These are phyloP conservation scores for Aspergillus chevalieri DNA, from an alignment of 2,329 filamentous ascomycete species.

Conservation along the genomic window DNA sequence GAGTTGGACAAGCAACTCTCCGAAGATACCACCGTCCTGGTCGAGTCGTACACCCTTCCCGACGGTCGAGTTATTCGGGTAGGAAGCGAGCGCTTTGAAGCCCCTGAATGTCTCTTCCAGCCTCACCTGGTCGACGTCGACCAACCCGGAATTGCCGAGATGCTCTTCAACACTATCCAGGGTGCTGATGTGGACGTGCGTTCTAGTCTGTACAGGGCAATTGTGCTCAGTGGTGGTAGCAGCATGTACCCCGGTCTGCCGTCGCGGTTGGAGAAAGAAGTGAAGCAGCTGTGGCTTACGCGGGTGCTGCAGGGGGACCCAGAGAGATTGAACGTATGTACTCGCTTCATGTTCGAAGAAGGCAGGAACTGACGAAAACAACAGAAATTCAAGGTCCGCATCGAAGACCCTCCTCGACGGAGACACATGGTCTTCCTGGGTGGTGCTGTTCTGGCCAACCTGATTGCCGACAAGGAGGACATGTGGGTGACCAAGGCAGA, in stretches of 20 bases:
- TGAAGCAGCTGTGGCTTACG: constrained; percentile 98
- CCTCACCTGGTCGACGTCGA: constrained; percentile 96
- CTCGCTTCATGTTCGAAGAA: background rate
- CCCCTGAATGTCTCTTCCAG: constrained; percentile 96
- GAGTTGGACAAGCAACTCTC: constrained; percentile 92
- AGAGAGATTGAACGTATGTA: constrained; percentile 67
- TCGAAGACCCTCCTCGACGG: constrained; percentile 92
- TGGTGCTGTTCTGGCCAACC: constrained; percentile 91
- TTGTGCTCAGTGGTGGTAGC: constrained; percentile 91
- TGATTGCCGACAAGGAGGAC: constrained; percentile 97
- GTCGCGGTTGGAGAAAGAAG: constrained; percentile 90
- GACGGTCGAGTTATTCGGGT: constrained; percentile 95
- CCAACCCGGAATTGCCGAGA: constrained; percentile 91
- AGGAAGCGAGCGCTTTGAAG: constrained; percentile 94
- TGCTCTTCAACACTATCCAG: constrained; percentile 98
- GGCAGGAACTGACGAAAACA: too few relatives aligned
- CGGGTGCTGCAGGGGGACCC: constrained; percentile 85
- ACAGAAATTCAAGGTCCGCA: constrained; percentile 97
- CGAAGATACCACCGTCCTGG: constrained; percentile 93
- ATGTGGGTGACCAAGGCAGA: constrained; percentile 99
- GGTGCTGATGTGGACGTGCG: constrained; percentile 91
- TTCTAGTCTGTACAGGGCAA: constrained; percentile 89
- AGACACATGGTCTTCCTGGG: constrained; percentile 99
- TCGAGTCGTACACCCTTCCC: constrained; percentile 94
- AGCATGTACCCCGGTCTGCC: constrained; percentile 99